Evolutionary conservation across 2,329 filamentous ascomycete species (phyloP).

Genomic region (Aspergillus ustus): DNA sequence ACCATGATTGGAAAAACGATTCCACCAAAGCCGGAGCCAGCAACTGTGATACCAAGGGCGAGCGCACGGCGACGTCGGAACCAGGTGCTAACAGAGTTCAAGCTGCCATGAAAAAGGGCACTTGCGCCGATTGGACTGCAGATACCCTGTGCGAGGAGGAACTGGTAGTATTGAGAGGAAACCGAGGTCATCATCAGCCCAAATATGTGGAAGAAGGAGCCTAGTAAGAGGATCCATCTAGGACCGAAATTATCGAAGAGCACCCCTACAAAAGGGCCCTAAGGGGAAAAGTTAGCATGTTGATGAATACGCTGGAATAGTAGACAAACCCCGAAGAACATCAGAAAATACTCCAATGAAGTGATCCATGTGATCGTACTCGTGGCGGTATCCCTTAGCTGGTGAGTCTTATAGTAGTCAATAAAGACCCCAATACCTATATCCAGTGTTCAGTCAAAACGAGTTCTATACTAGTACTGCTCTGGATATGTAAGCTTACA

Average conservation of each 20-base stretch:
- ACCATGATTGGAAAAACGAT: constrained; percentile 67
- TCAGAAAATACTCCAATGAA: constrained; percentile 20
- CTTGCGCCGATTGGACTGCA: constrained; percentile 57
- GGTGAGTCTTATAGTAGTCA: constrained; percentile 28
- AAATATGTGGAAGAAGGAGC: constrained; percentile 59
- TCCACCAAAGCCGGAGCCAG: constrained; percentile 60
- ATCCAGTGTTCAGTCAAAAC: neutral
- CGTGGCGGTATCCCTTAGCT: constrained; percentile 12
- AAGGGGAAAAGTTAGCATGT: neutral
- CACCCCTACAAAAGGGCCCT: constrained; percentile 20
- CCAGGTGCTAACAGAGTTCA: constrained; percentile 53
- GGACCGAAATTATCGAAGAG: constrained; percentile 65
- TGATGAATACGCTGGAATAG: neutral
- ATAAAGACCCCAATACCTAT: constrained; percentile 35
- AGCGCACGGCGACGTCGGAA: constrained; percentile 57
- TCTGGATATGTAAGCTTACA: constrained; percentile 36
- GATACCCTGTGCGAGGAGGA: constrained; percentile 59
- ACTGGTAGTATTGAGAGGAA: constrained; percentile 58
- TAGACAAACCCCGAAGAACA: constrained; percentile 21
- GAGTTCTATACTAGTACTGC: neutral
- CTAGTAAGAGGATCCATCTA: constrained; percentile 54
- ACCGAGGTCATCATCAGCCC: constrained; percentile 62
- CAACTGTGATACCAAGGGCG: constrained; percentile 58
- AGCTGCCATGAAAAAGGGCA: constrained; percentile 52
- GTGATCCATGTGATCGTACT: constrained; percentile 23